Conservation (phyloP, 768 basidiomycete species). For the Lactarius vividus region DNA sequence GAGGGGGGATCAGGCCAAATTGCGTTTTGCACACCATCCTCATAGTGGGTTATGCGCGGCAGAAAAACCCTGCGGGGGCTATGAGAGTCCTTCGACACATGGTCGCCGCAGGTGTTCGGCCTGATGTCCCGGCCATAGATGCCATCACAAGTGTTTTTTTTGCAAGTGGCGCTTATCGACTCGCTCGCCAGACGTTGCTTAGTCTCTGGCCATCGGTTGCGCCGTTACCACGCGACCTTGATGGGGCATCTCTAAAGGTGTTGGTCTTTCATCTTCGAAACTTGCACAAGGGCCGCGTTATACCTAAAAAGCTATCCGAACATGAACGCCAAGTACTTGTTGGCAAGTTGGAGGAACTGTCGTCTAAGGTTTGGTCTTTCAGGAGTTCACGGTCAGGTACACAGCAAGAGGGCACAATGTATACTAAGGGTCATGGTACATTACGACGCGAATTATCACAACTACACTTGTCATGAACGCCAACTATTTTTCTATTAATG, state of each 20-base stretch:
- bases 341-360: constrained; percentile 39
- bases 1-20: constrained; percentile 53
- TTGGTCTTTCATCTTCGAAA: constrained; percentile 50
- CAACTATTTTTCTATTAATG: constrained; percentile 15
- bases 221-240: constrained; percentile 55
- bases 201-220: constrained; percentile 61
- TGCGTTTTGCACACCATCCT: constrained; percentile 75
- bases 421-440: constrained; percentile 8
- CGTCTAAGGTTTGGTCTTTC: constrained; percentile 46
- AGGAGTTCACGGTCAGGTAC: constrained; percentile 6
- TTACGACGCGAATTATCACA: constrained; percentile 2
- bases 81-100: constrained; percentile 58
- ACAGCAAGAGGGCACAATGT: constrained; percentile 1
- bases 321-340: constrained; percentile 39
- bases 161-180: constrained; percentile 48
- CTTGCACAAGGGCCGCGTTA: constrained; percentile 30
- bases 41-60: constrained; percentile 67
- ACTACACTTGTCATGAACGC: constrained; percentile 5
- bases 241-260: constrained; percentile 42
- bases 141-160: constrained; percentile 69
- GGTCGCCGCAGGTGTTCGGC: constrained; percentile 56
- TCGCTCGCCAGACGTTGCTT: constrained; percentile 54
- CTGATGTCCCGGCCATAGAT: constrained; percentile 70
- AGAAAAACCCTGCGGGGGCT: constrained; percentile 52
- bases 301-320: constrained; percentile 33